A percentile compares a stretch with the other conserved stretches of the same genome.
phyloP scores from a whole-genome alignment of 805 yeast species.

The Myxozyma vanderwaltii region DNA sequence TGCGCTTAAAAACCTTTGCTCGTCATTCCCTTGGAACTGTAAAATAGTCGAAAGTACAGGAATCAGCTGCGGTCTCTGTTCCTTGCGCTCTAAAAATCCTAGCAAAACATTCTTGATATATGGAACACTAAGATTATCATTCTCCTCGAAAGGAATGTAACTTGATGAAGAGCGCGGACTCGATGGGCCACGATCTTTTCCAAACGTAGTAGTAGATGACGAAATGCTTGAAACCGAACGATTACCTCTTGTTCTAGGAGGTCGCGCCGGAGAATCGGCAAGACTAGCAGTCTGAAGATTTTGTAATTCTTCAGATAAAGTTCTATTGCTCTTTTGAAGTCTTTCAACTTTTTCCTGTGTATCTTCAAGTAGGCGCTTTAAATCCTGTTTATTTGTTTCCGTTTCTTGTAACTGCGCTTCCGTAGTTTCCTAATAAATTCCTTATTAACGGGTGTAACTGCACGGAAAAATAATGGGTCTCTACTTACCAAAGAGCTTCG shows the following conservation, averaged over 20 bases:
- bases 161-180: slow-evolving; percentile 11
- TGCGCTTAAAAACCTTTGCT: slow-evolving; percentile 65
- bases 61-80: slow-evolving; percentile 79
- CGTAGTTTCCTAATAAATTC: slow-evolving; percentile 26
- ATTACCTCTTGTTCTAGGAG: background rate
- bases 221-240: slow-evolving; percentile 22
- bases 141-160: slow-evolving; percentile 28
- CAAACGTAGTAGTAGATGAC: background rate
- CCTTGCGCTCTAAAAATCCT: slow-evolving; percentile 88
- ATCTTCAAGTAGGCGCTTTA: slow-evolving; percentile 44
- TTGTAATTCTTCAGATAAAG: slow-evolving; percentile 42
- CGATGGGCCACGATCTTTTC: slow-evolving; percentile 7
- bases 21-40: slow-evolving; percentile 69
- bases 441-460: background rate
- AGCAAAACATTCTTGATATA: slow-evolving; percentile 87
- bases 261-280: slow-evolving; percentile 13
- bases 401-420: slow-evolving; percentile 39
- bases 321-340: slow-evolving; percentile 42
- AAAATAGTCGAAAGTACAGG: slow-evolving; percentile 83
- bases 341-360: slow-evolving; percentile 43
- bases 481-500: slow-evolving; percentile 33
- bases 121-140: slow-evolving; percentile 46
- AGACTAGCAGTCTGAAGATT: slow-evolving; percentile 36
- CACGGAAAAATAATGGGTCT: background rate
- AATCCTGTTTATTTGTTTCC: slow-evolving; percentile 40